These are phyloP conservation scores for Emmonsia crescens DNA, from an alignment of 2,329 filamentous ascomycete species.

Conservation along the genomic window DNA sequence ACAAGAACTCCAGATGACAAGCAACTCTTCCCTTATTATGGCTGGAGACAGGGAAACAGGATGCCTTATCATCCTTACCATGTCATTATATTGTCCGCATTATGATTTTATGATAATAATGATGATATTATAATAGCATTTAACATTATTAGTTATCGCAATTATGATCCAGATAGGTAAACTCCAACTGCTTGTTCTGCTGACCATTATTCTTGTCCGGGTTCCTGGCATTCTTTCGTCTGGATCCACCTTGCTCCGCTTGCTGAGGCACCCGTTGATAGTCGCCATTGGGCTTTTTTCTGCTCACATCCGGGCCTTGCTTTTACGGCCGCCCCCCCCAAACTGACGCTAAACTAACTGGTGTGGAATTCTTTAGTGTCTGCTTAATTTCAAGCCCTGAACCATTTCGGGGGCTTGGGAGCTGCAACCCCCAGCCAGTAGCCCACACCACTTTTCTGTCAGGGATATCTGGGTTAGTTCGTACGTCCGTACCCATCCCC, in stretches of 20 bases:
- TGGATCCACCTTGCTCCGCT: not conserved
- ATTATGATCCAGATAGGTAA: not conserved
- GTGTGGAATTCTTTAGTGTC: not conserved
- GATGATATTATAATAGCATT: not conserved
- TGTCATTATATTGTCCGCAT: not conserved
- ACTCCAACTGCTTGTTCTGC: not conserved
- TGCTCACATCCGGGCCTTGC: not conserved
- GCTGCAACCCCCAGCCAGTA: conserved; percentile 2
- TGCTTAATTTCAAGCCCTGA: not conserved
- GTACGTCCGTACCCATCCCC: conserved; percentile 1
- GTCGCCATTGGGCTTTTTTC: not conserved
- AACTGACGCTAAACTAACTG: not conserved
- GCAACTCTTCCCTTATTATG: not conserved
- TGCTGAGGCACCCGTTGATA: not conserved
- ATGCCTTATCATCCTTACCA: not conserved
- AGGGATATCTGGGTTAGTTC: conserved; percentile 5
- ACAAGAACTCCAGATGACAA: not conserved
- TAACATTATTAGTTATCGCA: not conserved
- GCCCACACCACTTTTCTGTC: conserved; percentile 1
- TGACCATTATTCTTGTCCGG: not conserved
- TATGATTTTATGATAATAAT: not conserved
- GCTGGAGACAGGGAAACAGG: not conserved
- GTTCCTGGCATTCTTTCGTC: not conserved
- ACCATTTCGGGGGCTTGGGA: conserved; percentile 4
- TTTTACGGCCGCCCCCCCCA: not conserved